phyloP scores from a whole-genome alignment of 805 yeast species.

The Yamadazyma kitorensis region DNA sequence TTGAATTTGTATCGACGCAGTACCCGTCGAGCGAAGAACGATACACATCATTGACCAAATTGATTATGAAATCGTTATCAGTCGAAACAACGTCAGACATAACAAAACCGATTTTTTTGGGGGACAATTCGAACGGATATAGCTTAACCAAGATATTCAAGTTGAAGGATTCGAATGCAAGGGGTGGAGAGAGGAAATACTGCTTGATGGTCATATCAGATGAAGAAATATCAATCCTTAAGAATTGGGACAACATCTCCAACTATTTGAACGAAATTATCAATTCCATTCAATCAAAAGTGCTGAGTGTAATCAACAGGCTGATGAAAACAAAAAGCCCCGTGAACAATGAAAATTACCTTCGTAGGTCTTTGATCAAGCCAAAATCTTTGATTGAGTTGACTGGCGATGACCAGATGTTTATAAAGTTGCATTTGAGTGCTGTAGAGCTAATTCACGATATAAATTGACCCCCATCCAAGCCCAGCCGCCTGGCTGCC shows the following conservation, averaged over 20 bases:
- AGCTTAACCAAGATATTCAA: slow-evolving; percentile 61
- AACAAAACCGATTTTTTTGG: slow-evolving; percentile 59
- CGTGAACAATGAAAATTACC: slow-evolving; percentile 47
- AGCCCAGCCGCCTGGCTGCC: neutral
- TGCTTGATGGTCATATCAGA: slow-evolving; percentile 57
- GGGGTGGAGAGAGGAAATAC: slow-evolving; percentile 73
- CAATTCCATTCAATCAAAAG: slow-evolving; percentile 28
- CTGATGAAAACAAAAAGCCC: slow-evolving; percentile 6
- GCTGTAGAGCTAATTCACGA: slow-evolving; percentile 48
- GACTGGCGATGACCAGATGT: slow-evolving; percentile 50
- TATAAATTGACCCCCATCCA: slow-evolving; percentile 5
- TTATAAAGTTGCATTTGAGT: slow-evolving; percentile 64
- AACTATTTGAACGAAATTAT: slow-evolving; percentile 29
- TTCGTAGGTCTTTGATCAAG: slow-evolving; percentile 55
- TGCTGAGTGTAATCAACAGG: slow-evolving; percentile 12
- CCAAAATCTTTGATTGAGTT: slow-evolving; percentile 56
- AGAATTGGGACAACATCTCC: slow-evolving; percentile 52
- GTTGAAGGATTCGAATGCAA: slow-evolving; percentile 59
- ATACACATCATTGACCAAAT: slow-evolving; percentile 54
- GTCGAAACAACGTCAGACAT: slow-evolving; percentile 64
- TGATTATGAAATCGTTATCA: slow-evolving; percentile 61
- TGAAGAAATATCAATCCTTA: slow-evolving; percentile 48
- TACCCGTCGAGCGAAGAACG: slow-evolving; percentile 50
- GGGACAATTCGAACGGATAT: slow-evolving; percentile 59
- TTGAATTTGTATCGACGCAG: slow-evolving; percentile 51